Conservation (phyloP, 1,284 basidiomycete species). For the Trametes pubescens region DNA sequence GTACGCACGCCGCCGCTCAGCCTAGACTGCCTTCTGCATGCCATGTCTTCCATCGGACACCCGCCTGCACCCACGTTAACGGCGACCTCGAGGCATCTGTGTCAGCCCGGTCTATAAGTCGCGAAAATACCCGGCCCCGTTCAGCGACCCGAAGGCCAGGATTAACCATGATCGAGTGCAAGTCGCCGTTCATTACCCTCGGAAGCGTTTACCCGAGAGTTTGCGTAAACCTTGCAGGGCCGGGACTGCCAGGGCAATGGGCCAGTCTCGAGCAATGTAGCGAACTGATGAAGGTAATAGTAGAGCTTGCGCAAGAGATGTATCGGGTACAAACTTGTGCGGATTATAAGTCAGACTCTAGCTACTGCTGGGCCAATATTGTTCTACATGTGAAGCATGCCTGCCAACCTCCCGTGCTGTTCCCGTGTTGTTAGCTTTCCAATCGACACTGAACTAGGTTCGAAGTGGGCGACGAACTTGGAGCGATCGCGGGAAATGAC, state of each 20-base stretch:
- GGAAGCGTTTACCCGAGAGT: neutral
- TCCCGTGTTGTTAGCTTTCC: neutral
- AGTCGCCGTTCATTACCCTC: constrained; percentile 2
- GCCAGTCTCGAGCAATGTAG: neutral
- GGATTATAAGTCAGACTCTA: neutral
- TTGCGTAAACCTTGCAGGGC: neutral
- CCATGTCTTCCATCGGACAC: neutral
- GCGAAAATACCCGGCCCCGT: constrained; percentile 4
- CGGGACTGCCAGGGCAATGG: neutral
- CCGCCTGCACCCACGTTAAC: neutral
- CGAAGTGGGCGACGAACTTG: neutral
- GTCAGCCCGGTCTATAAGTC: neutral
- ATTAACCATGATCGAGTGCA: neutral
- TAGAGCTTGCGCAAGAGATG: no score
- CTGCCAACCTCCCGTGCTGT: neutral
- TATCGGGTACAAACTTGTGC: neutral
- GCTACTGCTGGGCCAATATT: no score
- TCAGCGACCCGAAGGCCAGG: neutral
- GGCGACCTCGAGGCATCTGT: constrained; percentile 1
- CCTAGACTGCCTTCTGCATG: neutral
- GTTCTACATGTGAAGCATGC: neutral
- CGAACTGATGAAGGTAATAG: no score
- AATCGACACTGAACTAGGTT: neutral
- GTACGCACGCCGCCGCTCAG: neutral
- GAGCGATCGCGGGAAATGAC: neutral